A percentile compares a stretch with the other conserved stretches of the same genome.
Evolutionary conservation across 169 alveolate species (phyloP).

Genomic region (Cryptosporidium ubiquitum): DNA sequence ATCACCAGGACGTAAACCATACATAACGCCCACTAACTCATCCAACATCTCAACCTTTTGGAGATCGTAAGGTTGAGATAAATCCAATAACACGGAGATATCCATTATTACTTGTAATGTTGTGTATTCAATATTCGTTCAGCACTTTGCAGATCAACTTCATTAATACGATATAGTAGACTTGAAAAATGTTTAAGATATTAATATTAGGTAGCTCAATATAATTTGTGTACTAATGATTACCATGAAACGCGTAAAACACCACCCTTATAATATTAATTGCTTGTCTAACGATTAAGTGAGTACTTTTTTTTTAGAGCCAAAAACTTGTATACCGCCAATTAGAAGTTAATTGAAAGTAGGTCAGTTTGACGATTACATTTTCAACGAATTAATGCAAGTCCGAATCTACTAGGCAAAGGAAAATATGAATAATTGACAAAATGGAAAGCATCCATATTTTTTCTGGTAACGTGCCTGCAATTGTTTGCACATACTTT

Average conservation of each 20-base stretch:
- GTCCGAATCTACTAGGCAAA: not conserved
- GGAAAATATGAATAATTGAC: not conserved
- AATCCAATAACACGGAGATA: conserved; percentile 82
- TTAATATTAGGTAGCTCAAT: not conserved
- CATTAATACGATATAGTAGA: not conserved
- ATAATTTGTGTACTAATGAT: not conserved
- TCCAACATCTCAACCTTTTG: conserved; percentile 87
- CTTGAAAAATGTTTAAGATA: not conserved
- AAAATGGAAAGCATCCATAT: conserved; percentile 3
- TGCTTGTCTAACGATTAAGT: not conserved
- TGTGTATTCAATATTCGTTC: not conserved
- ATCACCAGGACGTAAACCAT: conserved; percentile 82
- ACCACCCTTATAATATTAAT: not conserved
- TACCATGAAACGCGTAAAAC: not conserved
- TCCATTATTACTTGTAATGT: conserved; percentile 15
- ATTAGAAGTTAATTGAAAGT: not conserved
- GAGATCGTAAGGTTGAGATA: conserved; percentile 86
- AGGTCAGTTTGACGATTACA: not conserved
- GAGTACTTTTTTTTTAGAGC: conserved; percentile 31
- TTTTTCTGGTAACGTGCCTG: conserved; percentile 24
- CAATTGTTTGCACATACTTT: conserved; percentile 15
- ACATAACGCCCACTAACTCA: conserved; percentile 88
- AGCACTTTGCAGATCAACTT: not conserved
- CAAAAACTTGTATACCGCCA: conserved; percentile 60
- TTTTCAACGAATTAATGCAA: not conserved